Conservation (phyloP, 768 basidiomycete genomes). For the Kwoniella bestiolae region DNA sequence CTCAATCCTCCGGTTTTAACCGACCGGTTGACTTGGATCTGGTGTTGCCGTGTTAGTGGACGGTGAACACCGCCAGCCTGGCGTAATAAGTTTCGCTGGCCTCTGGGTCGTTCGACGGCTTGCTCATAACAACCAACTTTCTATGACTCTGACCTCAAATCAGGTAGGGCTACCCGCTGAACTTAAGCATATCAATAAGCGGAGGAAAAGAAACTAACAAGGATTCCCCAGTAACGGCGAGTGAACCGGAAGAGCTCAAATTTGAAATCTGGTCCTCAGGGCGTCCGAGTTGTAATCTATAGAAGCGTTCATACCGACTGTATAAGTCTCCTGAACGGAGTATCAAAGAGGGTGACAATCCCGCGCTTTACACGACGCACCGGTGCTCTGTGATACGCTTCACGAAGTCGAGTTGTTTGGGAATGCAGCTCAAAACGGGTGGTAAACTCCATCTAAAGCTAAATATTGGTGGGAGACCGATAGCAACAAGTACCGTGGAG, state of each 20-base stretch:
- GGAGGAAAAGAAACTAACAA: slow-evolving; percentile 90
- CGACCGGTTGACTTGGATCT: slow-evolving; percentile 37
- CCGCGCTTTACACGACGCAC: slow-evolving; percentile 67
- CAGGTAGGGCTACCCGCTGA: slow-evolving; percentile 82
- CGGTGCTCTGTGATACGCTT: slow-evolving; percentile 71
- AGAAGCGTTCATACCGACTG: slow-evolving; percentile 74
- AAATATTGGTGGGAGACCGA: slow-evolving; percentile 81
- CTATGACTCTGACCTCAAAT: slow-evolving; percentile 68
- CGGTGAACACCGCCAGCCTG: slow-evolving; percentile 36
- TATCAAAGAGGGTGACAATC: slow-evolving; percentile 63
- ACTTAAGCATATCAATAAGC: slow-evolving; percentile 89
- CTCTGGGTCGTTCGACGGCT: slow-evolving; percentile 13
- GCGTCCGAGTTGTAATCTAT: slow-evolving; percentile 77
- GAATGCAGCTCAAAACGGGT: slow-evolving; percentile 82
- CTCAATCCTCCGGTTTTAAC: slow-evolving; percentile 40
- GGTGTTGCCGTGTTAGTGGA: slow-evolving; percentile 59
- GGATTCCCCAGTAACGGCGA: slow-evolving; percentile 87
- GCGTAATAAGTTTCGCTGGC: slow-evolving; percentile 63
- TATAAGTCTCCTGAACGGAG: slow-evolving; percentile 79
- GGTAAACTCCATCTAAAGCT: slow-evolving; percentile 85
- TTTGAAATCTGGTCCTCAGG: slow-evolving; percentile 73
- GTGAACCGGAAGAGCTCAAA: slow-evolving; percentile 84
- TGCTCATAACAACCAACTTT: slow-evolving; percentile 47
- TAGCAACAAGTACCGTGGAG: slow-evolving; percentile 83
- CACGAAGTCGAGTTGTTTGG: slow-evolving; percentile 83